Evolutionary conservation across 257 asterid species (phyloP).

Genomic region (Anisodus tanguticus): DNA sequence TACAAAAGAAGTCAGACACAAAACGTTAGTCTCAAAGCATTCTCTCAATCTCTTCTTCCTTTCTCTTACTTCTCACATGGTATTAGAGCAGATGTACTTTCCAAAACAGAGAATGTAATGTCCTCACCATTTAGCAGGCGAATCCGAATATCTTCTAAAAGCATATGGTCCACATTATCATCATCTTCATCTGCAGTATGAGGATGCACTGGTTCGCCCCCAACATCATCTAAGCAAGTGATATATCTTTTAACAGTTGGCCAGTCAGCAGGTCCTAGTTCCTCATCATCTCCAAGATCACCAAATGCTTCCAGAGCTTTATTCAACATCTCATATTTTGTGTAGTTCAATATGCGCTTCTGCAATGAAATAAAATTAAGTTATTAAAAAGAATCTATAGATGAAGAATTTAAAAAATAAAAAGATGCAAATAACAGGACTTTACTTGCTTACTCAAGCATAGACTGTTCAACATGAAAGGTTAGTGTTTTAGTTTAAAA

Average conservation of each 20-base stretch:
- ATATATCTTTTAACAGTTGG: constrained; percentile 76
- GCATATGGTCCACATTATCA: constrained; percentile 56
- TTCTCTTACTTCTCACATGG: not conserved
- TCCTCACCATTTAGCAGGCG: constrained; percentile 87
- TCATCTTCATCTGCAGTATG: constrained; percentile 59
- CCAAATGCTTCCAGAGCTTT: constrained; percentile 92
- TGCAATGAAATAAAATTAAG: constrained; percentile 39
- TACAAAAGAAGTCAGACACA: not conserved
- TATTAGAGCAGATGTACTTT: not conserved
- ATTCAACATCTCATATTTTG: constrained; percentile 91
- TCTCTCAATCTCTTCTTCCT: not conserved
- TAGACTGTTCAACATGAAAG: constrained; percentile 11
- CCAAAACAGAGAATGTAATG: constrained; percentile 19
- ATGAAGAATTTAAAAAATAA: not conserved
- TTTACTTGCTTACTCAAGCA: constrained; percentile 6
- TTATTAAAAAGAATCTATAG: not conserved
- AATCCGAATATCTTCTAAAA: constrained; percentile 74
- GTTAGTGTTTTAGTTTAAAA: not conserved
- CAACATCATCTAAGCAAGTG: constrained; percentile 68
- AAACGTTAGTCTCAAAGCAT: not conserved
- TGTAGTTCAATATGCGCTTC: constrained; percentile 77
- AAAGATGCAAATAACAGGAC: not conserved
- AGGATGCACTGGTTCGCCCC: constrained; percentile 69
- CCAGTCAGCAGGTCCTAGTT: constrained; percentile 98
- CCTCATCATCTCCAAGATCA: constrained; percentile 95